These are phyloP conservation scores for Hebeloma cylindrosporum DNA, from an alignment of 768 basidiomycete genomes.

Conservation along the genomic window DNA sequence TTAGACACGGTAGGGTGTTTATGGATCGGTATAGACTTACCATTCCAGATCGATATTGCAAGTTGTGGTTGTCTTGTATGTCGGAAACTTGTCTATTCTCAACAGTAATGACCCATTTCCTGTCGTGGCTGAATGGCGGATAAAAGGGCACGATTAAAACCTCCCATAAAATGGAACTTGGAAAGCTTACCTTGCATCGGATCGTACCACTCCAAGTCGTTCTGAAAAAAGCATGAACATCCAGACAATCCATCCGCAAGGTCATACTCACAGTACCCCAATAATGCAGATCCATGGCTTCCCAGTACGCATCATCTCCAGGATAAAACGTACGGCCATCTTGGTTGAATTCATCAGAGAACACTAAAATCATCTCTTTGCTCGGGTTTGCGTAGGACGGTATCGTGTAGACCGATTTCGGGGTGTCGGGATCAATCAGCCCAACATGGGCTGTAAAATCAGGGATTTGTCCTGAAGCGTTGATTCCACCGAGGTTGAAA, in stretches of 20 bases:
- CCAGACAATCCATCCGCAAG: background rate
- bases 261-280: slow-evolving; percentile 52
- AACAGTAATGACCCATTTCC: slow-evolving; percentile 68
- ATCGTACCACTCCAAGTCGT: slow-evolving; percentile 80
- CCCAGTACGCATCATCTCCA: slow-evolving; percentile 68
- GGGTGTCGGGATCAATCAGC: slow-evolving; percentile 76
- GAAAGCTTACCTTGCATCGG: slow-evolving; percentile 50
- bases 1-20: background rate
- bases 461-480: slow-evolving; percentile 68
- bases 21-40: slow-evolving; percentile 33
- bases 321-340: slow-evolving; percentile 73
- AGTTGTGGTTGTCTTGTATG: slow-evolving; percentile 50
- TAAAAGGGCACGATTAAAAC: too few species aligned
- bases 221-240: slow-evolving; percentile 23
- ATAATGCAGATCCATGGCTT: slow-evolving; percentile 64
- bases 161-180: too few species aligned
- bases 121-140: slow-evolving; percentile 52
- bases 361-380: slow-evolving; percentile 56
- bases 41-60: slow-evolving; percentile 62
- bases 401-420: slow-evolving; percentile 50
- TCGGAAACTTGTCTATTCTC: slow-evolving; percentile 53
- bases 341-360: slow-evolving; percentile 79
- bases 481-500: slow-evolving; percentile 74
- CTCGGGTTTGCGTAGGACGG: slow-evolving; percentile 54
- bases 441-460: slow-evolving; percentile 53